phyloP scores from a whole-genome alignment of 2,329 filamentous ascomycete species.

The Neofusicoccum parvum region DNA sequence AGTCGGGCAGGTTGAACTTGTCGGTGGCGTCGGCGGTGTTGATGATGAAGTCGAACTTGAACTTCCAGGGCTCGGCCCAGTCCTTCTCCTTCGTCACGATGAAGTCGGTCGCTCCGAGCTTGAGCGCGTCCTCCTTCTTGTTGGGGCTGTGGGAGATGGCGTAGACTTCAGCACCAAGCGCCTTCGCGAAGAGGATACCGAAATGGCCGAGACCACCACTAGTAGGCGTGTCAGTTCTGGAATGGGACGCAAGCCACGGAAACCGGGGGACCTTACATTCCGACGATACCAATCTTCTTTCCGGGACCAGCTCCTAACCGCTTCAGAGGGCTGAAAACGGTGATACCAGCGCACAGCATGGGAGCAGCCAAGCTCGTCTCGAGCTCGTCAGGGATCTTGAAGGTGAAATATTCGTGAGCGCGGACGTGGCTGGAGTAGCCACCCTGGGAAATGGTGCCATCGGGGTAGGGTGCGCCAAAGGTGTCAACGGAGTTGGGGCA shows the following conservation, averaged over 20 bases:
- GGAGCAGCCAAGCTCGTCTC: conserved; percentile 65
- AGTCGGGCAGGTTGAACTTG: conserved; percentile 69
- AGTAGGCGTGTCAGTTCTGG: conserved; percentile 22
- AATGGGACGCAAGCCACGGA: too few relatives aligned
- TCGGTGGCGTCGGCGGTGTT: conserved; percentile 71
- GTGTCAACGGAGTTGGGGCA: conserved; percentile 54
- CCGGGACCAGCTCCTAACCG: conserved; percentile 75
- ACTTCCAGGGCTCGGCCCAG: conserved; percentile 58
- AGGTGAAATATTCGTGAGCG: conserved; percentile 74
- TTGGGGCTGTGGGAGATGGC: conserved; percentile 61
- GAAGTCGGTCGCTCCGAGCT: conserved; percentile 64
- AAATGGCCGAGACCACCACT: conserved; percentile 70
- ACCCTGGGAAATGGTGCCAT: conserved; percentile 66
- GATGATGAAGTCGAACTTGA: conserved; percentile 74
- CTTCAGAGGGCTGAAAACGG: conserved; percentile 75
- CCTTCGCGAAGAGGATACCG: conserved; percentile 65
- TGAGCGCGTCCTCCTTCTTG: conserved; percentile 63
- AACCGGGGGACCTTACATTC: conserved; percentile 49
- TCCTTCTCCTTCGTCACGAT: conserved; percentile 60
- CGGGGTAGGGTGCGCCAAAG: conserved; percentile 52
- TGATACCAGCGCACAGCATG: conserved; percentile 84
- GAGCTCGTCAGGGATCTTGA: conserved; percentile 76
- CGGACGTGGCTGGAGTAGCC: conserved; percentile 70
- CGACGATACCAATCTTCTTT: conserved; percentile 76
- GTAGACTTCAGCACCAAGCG: conserved; percentile 63